phyloP scores from a whole-genome alignment of 371 early-diverging fungal species.

The Capillidium heterosporum region DNA sequence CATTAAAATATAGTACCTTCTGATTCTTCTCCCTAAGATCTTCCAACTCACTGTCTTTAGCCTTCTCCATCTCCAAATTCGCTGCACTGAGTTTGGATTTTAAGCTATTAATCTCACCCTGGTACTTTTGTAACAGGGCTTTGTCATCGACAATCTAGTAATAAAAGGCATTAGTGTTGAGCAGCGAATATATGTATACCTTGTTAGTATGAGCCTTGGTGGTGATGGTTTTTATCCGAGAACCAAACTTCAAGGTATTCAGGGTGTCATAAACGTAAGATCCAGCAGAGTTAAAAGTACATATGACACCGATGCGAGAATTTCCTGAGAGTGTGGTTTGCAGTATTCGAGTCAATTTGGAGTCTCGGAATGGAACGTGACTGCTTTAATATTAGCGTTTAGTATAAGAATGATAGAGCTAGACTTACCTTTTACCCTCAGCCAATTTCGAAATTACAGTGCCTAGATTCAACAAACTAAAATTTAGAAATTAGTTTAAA shows the following conservation, averaged over 20 bases:
- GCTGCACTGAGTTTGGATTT: conserved; percentile 49
- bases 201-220: conserved; percentile 44
- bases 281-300: conserved; percentile 47
- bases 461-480: conserved; percentile 58
- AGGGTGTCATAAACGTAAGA: conserved; percentile 47
- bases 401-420: neutral
- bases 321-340: conserved; percentile 66
- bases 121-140: conserved; percentile 68
- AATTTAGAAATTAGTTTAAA: neutral
- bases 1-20: too few species aligned
- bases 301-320: conserved; percentile 58
- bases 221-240: conserved; percentile 51
- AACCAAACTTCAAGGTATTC: conserved; percentile 77
- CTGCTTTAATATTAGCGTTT: conserved; percentile 10
- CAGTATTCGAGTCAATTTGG: conserved; percentile 75
- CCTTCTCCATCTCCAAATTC: conserved; percentile 2
- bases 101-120: conserved; percentile 63
- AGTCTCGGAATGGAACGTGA: conserved; percentile 79
- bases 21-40: conserved; percentile 15
- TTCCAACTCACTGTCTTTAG: conserved; percentile 13
- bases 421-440: conserved; percentile 26
- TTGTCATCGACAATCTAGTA: conserved; percentile 58
- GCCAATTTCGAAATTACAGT: conserved; percentile 77
- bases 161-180: neutral
- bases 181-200: conserved; percentile 6